Percentiles rank a stretch among this genome's conserved stretches.
Evolutionary conservation across 2,329 filamentous ascomycete species (phyloP).

Genomic region (Fusarium lateritium): DNA sequence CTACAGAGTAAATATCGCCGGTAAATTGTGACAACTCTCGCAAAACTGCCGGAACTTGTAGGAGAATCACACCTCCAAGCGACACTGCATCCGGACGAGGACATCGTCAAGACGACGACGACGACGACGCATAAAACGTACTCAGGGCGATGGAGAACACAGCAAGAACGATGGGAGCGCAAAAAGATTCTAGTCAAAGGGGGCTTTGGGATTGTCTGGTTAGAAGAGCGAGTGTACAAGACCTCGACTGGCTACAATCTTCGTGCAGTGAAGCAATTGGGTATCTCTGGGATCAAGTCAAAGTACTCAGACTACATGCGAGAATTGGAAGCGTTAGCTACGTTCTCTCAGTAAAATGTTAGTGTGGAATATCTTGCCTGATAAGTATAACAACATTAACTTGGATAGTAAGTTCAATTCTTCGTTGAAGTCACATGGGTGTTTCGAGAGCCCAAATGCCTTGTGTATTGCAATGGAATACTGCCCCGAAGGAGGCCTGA

Average conservation of each 20-base stretch:
- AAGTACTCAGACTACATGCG: not conserved
- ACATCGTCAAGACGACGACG: not conserved
- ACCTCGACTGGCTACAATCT: not conserved
- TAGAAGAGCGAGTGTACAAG: not conserved
- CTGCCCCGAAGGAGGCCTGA: not conserved
- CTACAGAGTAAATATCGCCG: not conserved
- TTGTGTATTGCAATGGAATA: conserved; percentile 6
- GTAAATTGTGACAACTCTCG: not conserved
- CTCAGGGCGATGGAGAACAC: not conserved
- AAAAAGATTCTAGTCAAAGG: not conserved
- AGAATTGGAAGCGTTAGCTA: conserved; percentile 2
- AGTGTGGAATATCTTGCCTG: not conserved
- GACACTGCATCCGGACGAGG: not conserved
- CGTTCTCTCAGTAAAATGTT: not conserved
- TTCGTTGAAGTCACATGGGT: conserved; percentile 4
- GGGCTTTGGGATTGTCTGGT: not conserved
- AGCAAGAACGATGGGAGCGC: not conserved
- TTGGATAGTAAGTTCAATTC: conserved; percentile 1
- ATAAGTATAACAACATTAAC: not conserved
- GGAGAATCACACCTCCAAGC: conserved; percentile 4
- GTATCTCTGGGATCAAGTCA: not conserved
- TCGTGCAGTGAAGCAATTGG: not conserved
- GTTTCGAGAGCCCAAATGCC: not conserved
- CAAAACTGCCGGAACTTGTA: not conserved
- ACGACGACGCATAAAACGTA: not conserved